Conservation (phyloP, 768 basidiomycete species). For the Suillus plorans region DNA sequence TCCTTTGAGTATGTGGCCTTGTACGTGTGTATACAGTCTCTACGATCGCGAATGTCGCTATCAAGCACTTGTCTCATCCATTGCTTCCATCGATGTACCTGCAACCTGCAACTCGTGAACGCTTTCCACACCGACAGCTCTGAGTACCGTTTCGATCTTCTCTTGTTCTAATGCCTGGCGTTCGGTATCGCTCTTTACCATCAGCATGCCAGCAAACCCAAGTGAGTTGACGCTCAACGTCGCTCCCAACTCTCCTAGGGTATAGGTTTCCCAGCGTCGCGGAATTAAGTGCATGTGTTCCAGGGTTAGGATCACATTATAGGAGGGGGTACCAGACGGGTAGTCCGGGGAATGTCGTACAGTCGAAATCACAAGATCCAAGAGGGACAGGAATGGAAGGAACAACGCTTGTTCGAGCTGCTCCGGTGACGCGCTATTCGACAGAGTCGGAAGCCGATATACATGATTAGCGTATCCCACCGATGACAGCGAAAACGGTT, state of each 20-base stretch:
- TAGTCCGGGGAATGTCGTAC: conserved; percentile 66
- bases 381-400: conserved; percentile 63
- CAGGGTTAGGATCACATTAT: conserved; percentile 79
- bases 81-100: conserved; percentile 42
- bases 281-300: conserved; percentile 89
- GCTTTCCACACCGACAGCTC: conserved; percentile 62
- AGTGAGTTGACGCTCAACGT: conserved; percentile 78
- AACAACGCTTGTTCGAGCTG: conserved; percentile 54
- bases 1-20: neutral
- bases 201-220: conserved; percentile 86
- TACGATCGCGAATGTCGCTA: neutral
- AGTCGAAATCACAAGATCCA: conserved; percentile 76
- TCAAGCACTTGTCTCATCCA: conserved; percentile 15
- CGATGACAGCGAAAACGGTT: conserved; percentile 64
- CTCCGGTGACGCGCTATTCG: conserved; percentile 23
- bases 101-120: conserved; percentile 66
- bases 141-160: conserved; percentile 61
- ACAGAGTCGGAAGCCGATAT: conserved; percentile 44
- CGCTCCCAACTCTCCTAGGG: conserved; percentile 51
- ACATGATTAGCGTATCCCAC: conserved; percentile 85
- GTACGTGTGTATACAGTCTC: neutral
- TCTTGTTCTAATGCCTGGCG: conserved; percentile 65
- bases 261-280: conserved; percentile 62
- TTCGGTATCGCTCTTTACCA: conserved; percentile 82
- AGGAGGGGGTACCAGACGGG: conserved; percentile 67